Percentiles rank a stretch among this genome's conserved stretches.
phyloP scores from a whole-genome alignment of 2,329 filamentous ascomycete genomes.

The Alternaria triticimaculans region DNA sequence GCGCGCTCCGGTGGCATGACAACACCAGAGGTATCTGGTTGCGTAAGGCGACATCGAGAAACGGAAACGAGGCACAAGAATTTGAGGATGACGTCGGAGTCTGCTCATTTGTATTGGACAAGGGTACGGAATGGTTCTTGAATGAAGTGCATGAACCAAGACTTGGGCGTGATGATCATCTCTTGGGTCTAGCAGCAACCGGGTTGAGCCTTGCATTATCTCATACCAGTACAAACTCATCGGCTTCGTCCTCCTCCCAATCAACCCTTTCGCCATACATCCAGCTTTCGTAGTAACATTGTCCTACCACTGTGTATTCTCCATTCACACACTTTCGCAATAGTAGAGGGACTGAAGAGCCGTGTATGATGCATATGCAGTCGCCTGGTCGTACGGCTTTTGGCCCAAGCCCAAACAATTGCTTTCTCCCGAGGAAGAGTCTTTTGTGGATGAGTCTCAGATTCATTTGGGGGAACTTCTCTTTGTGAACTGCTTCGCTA shows the following conservation, averaged over 20 bases:
- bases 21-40: background rate
- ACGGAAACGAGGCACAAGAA: background rate
- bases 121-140: background rate
- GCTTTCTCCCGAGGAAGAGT: background rate
- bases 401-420: background rate
- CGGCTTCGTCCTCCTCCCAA: constrained; percentile 12
- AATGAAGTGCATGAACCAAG: background rate
- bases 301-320: background rate
- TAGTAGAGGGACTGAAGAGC: background rate
- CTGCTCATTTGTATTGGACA: background rate
- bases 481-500: background rate
- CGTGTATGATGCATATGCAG: constrained; percentile 4
- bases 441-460: background rate
- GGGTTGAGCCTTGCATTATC: background rate
- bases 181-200: background rate
- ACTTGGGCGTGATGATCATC: background rate
- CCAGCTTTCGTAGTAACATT: constrained; percentile 4
- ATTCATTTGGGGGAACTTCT: background rate
- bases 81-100: background rate
- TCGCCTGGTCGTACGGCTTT: background rate
- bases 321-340: background rate
- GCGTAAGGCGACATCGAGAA: background rate
- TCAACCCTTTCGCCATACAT: constrained; percentile 8
- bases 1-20: background rate
- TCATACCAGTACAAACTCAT: constrained; percentile 4